These are phyloP conservation scores for Exophiala oligosperma DNA, from an alignment of 2,329 filamentous ascomycete species.

Conservation along the genomic window DNA sequence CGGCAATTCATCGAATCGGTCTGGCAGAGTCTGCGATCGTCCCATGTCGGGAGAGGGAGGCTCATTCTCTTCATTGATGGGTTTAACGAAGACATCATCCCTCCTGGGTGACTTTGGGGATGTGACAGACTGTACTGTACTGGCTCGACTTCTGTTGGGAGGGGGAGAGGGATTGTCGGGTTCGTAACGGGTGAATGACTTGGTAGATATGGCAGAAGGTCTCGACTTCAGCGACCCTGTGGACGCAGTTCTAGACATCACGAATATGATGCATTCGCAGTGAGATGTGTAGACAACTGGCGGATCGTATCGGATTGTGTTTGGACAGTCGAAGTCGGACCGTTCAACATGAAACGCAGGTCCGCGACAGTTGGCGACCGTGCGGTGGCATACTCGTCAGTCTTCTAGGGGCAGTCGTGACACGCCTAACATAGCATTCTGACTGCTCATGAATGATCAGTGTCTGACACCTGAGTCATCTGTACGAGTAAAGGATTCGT, in stretches of 20 bases:
- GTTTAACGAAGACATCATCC: constrained; percentile 48
- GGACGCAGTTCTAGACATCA: constrained; percentile 21
- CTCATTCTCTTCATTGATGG: constrained; percentile 32
- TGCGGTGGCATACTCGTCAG: constrained; percentile 1
- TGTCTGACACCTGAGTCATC: constrained; percentile 16
- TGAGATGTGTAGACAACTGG: neutral
- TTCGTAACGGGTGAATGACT: constrained; percentile 41
- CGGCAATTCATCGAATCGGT: constrained; percentile 83
- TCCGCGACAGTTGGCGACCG: constrained; percentile 29
- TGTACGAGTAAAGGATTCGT: constrained; percentile 4
- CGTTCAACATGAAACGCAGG: constrained; percentile 4
- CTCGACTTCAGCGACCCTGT: constrained; percentile 32
- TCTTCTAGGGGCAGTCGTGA: neutral
- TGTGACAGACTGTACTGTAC: constrained; percentile 22
- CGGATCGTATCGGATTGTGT: neutral
- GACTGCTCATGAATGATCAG: neutral
- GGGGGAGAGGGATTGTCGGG: constrained; percentile 28
- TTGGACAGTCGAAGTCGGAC: neutral
- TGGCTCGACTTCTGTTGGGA: constrained; percentile 29
- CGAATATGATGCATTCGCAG: constrained; percentile 56
- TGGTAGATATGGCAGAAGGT: constrained; percentile 35
- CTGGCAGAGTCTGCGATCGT: constrained; percentile 46
- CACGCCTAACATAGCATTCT: neutral
- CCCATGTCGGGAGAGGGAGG: constrained; percentile 31
- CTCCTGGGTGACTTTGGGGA: constrained; percentile 27